A percentile compares a stretch with the other conserved stretches of the same genome.
phyloP scores from a whole-genome alignment of 2,329 filamentous ascomycete genomes.

The Aspergillus intermedius region DNA sequence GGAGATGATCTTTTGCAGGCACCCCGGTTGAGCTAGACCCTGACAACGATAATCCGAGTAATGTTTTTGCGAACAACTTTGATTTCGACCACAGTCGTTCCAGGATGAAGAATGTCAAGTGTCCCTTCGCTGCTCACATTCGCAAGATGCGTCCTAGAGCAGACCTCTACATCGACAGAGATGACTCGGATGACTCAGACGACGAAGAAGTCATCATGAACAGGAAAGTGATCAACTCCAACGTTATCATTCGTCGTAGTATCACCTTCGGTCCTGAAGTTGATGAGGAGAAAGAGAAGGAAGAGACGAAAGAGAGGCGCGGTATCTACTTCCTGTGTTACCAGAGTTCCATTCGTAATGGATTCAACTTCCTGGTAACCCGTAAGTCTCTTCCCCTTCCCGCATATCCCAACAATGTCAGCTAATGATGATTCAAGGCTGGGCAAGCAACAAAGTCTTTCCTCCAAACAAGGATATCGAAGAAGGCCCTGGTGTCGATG shows the following conservation, averaged over 20 bases:
- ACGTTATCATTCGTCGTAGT: conserved; percentile 40
- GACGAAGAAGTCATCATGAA: not conserved
- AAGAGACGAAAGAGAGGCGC: conserved; percentile 19
- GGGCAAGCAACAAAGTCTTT: conserved; percentile 16
- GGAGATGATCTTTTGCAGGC: conserved; percentile 13
- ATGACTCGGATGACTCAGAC: conserved; percentile 5
- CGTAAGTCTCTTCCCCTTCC: conserved; percentile 9
- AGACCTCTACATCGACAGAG: conserved; percentile 17
- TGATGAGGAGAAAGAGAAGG: conserved; percentile 25
- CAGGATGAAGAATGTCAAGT: conserved; percentile 25
- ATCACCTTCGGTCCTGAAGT: conserved; percentile 41
- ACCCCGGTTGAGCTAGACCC: conserved; percentile 28
- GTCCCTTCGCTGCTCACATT: conserved; percentile 43
- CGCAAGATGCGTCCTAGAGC: conserved; percentile 43
- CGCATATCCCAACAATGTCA: not conserved
- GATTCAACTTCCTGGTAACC: conserved; percentile 29
- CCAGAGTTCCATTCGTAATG: conserved; percentile 37
- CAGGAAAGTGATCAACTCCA: conserved; percentile 6
- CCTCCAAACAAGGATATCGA: conserved; percentile 8
- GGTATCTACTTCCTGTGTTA: conserved; percentile 44
- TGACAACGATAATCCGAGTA: conserved; percentile 22
- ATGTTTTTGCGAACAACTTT: conserved; percentile 37
- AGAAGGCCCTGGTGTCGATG: conserved; percentile 14
- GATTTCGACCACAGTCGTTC: conserved; percentile 22
- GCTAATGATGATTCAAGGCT: conserved; percentile 10